Conservation (phyloP, 805 yeast species). For the Metschnikowia shivogae region DNA sequence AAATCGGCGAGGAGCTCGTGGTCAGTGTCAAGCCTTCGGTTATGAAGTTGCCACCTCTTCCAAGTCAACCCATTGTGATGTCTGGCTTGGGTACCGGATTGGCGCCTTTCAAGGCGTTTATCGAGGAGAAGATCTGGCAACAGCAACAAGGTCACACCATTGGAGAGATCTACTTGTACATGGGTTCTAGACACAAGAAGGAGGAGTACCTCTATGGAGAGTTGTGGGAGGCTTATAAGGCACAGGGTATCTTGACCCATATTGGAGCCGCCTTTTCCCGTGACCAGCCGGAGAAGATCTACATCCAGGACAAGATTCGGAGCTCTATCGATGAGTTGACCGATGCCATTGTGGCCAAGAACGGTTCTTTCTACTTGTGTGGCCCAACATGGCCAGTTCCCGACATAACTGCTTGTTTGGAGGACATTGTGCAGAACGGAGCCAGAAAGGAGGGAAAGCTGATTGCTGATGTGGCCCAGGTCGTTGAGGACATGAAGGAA, state of each 20-base stretch:
- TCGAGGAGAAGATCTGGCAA: constrained; percentile 95
- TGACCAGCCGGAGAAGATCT: constrained; percentile 92
- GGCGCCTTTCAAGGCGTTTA: constrained; percentile 96
- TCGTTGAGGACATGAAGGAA: constrained; percentile 91
- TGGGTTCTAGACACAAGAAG: constrained; percentile 93
- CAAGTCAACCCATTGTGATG: constrained; percentile 91
- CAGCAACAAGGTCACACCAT: constrained; percentile 81
- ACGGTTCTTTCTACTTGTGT: constrained; percentile 92
- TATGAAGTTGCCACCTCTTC: constrained; percentile 87
- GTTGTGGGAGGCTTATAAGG: constrained; percentile 93
- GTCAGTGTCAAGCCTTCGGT: constrained; percentile 96
- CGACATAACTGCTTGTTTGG: constrained; percentile 84
- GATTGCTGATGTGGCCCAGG: constrained; percentile 67
- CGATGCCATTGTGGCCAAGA: constrained; percentile 69
- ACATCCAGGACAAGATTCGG: constrained; percentile 90
- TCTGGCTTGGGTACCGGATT: constrained; percentile 97
- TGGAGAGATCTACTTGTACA: constrained; percentile 81
- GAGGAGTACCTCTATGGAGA: constrained; percentile 97
- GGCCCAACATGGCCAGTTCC: constrained; percentile 99
- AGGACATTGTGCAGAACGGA: constrained; percentile 71
- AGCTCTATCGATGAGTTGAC: constrained; percentile 69
- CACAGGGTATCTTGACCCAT: constrained; percentile 87
- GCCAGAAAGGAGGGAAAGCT: constrained; percentile 61
- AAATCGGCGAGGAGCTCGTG: constrained; percentile 78
- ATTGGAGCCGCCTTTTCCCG: constrained; percentile 98